phyloP scores from a whole-genome alignment of 345 rosid species.

The Eucalyptus camaldulensis region DNA sequence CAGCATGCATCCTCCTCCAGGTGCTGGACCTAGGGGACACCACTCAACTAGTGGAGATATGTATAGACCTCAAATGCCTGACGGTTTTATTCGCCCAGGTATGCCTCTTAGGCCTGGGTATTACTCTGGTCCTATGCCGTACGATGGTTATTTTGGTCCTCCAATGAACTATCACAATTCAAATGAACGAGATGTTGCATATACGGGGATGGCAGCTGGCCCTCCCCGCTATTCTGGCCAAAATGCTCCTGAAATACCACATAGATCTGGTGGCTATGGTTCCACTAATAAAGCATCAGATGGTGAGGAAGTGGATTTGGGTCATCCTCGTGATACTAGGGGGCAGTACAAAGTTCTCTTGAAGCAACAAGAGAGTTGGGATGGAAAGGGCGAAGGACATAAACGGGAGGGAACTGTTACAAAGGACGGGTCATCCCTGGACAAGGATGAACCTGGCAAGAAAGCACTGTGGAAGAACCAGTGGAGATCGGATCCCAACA shows the following conservation, averaged over 20 bases:
- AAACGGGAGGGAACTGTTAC: constrained; percentile 29
- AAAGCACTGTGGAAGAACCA: constrained; percentile 32
- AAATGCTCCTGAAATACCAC: constrained; percentile 33
- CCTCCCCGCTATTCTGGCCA: constrained; percentile 21
- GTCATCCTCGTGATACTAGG: constrained; percentile 40
- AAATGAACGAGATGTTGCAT: constrained; percentile 61
- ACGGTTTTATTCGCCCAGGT: constrained; percentile 60
- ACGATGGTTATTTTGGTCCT: constrained; percentile 76
- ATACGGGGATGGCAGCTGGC: constrained; percentile 63
- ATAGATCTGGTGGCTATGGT: constrained; percentile 52
- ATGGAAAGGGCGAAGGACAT: constrained; percentile 36
- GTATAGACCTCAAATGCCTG: constrained; percentile 75
- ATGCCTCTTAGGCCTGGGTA: constrained; percentile 88
- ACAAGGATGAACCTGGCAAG: constrained; percentile 22
- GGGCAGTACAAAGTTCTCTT: constrained; percentile 64
- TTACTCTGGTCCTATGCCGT: constrained; percentile 67
- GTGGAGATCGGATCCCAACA: constrained; percentile 23
- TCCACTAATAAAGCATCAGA: constrained; percentile 21
- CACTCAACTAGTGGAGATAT: constrained; percentile 58
- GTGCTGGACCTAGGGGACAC: constrained; percentile 67
- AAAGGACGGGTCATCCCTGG: constrained; percentile 12
- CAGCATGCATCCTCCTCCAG: constrained; percentile 48
- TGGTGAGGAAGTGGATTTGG: constrained; percentile 40
- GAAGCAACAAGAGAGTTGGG: constrained; percentile 67
- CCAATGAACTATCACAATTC: constrained; percentile 67